A percentile compares a stretch with the other conserved stretches of the same genome.
These are phyloP conservation scores for Hypoxylon cercidicola DNA, from an alignment of 495 filamentous ascomycete genomes.

Conservation along the genomic window DNA sequence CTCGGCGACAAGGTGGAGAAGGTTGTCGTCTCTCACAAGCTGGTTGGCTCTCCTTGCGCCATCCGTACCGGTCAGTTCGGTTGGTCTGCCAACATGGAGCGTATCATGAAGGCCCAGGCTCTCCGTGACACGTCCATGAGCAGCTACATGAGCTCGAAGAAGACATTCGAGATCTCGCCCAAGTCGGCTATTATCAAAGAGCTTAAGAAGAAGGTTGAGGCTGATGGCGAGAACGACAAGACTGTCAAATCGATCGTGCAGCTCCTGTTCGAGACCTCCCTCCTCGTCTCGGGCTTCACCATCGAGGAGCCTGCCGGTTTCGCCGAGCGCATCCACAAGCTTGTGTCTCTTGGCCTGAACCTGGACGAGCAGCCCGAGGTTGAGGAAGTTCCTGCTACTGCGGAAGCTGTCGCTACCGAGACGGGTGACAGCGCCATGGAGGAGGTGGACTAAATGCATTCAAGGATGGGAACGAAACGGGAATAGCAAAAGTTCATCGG, in stretches of 20 bases:
- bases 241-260: slow-evolving; percentile 98
- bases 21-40: slow-evolving; percentile 99
- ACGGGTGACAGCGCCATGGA: slow-evolving; percentile 70
- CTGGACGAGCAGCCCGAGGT: slow-evolving; percentile 91
- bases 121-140: slow-evolving; percentile 99
- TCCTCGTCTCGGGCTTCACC: slow-evolving; percentile 98
- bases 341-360: slow-evolving; percentile 95
- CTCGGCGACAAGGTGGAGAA: slow-evolving; percentile 99
- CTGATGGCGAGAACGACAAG: slow-evolving; percentile 96
- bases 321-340: slow-evolving; percentile 98
- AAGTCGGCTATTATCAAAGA: slow-evolving; percentile 97
- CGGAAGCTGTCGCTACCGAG: slow-evolving; percentile 63
- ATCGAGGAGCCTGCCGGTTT: slow-evolving; percentile 98
- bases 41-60: slow-evolving; percentile 92
- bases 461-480: slow-evolving; percentile 42
- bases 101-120: slow-evolving; percentile 99
- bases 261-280: slow-evolving; percentile 97
- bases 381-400: slow-evolving; percentile 69
- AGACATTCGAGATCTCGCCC: slow-evolving; percentile 99
- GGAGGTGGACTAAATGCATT: slow-evolving; percentile 69
- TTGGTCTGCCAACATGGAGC: slow-evolving; percentile 99
- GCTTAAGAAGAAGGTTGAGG: slow-evolving; percentile 97
- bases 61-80: slow-evolving; percentile 99
- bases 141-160: slow-evolving; percentile 99
- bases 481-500: slow-evolving; percentile 56